These are phyloP conservation scores for Plasmodium falciparum DNA, from an alignment of 169 alveolate species.

Conservation along the genomic window DNA sequence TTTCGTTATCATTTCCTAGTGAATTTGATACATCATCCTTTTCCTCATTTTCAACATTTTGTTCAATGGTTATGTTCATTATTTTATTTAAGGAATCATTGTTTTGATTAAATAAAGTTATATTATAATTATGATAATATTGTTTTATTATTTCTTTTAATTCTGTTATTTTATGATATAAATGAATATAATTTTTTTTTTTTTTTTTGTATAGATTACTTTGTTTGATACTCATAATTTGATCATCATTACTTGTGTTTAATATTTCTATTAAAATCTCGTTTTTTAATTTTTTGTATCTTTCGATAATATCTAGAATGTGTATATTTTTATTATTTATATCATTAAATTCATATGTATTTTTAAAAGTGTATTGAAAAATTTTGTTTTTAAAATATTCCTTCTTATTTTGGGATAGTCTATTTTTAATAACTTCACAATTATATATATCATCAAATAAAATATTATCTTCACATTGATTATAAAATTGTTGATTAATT, in stretches of 20 bases:
- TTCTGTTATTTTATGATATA: conserved; percentile 9
- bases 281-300: conserved; percentile 41
- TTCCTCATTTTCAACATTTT: neutral
- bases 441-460: conserved; percentile 61
- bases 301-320: conserved; percentile 21
- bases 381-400: conserved; percentile 26
- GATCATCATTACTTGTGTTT: conserved; percentile 8
- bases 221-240: neutral
- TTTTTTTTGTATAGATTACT: neutral
- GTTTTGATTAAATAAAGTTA: neutral
- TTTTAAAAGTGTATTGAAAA: conserved; percentile 5
- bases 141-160: conserved; percentile 14
- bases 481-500: neutral
- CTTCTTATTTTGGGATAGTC: conserved; percentile 1
- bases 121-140: conserved; percentile 12
- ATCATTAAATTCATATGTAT: neutral
- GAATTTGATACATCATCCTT: neutral
- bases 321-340: neutral
- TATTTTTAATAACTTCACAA: conserved; percentile 48
- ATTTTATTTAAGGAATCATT: conserved; percentile 4
- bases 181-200: neutral
- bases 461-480: neutral
- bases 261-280: conserved; percentile 26
- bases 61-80: conserved; percentile 16
- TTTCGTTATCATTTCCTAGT: no score